Evolutionary conservation across 331 rosid species (phyloP).

Genomic region (Rhamnella rubrinervis): DNA sequence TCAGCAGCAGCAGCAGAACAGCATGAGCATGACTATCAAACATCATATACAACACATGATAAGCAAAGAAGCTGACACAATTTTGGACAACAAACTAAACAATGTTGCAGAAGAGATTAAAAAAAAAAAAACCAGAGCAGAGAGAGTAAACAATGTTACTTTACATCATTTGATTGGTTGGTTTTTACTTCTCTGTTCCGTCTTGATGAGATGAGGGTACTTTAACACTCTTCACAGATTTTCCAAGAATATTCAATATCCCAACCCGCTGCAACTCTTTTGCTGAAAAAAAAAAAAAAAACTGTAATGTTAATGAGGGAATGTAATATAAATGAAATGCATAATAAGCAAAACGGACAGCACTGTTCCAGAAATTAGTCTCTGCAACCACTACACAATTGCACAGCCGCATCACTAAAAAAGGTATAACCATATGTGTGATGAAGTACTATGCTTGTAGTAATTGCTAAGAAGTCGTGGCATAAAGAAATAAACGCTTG

Average conservation of each 20-base stretch:
- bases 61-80: background rate
- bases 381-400: too few species aligned
- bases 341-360: too few species aligned
- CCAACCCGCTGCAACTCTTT: constrained; percentile 82
- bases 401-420: too few species aligned
- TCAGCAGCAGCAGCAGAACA: background rate
- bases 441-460: background rate
- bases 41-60: background rate
- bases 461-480: background rate
- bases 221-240: constrained; percentile 48
- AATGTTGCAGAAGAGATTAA: too few species aligned
- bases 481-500: background rate
- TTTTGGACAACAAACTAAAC: background rate
- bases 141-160: too few species aligned
- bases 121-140: too few species aligned
- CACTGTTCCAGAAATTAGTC: too few species aligned
- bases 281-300: constrained; percentile 42
- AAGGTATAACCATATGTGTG: background rate
- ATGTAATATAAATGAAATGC: constrained; percentile 11
- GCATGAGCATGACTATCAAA: constrained; percentile 2
- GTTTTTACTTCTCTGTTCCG: background rate
- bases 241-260: constrained; percentile 60
- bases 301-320: background rate
- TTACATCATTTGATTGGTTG: too few species aligned
- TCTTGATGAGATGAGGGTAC: background rate